Conservation (phyloP, 768 basidiomycete species). For the Dentipellis sp. region DNA sequence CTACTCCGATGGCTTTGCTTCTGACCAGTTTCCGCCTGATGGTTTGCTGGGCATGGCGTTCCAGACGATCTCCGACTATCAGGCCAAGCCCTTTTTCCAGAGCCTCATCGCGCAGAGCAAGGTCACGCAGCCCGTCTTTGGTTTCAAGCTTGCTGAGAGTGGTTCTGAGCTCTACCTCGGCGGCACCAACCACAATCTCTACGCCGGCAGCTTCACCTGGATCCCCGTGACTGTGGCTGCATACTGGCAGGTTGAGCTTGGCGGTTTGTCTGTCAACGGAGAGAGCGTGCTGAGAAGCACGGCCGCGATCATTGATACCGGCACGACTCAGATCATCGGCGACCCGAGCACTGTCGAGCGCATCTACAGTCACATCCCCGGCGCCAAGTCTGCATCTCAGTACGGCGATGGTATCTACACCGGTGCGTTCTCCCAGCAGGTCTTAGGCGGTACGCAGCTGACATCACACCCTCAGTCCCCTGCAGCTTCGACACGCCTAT, state of each 20-base stretch:
- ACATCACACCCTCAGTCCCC: conserved; percentile 9
- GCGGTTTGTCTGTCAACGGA: conserved; percentile 6
- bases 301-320: conserved; percentile 20
- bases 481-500: conserved; percentile 13
- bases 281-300: not conserved
- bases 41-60: conserved; percentile 34
- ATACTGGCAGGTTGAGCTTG: conserved; percentile 20
- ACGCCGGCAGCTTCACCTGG: conserved; percentile 5
- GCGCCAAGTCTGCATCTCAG: conserved; percentile 3
- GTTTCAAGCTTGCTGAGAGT: conserved; percentile 34
- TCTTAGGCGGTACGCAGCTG: not conserved
- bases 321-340: conserved; percentile 24
- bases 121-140: conserved; percentile 28
- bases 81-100: conserved; percentile 22
- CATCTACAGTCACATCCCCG: conserved; percentile 21
- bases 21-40: conserved; percentile 23
- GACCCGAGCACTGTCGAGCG: conserved; percentile 12
- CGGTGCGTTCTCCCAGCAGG: not conserved
- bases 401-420: conserved; percentile 21
- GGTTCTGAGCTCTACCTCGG: conserved; percentile 25
- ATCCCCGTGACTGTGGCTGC: not conserved
- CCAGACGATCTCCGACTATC: conserved; percentile 17
- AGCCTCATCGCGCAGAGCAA: conserved; percentile 32
- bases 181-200: conserved; percentile 7
- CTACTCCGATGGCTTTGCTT: conserved; percentile 25